Base-by-base conservation (phyloP, 129 eudicot species). In the Centella asiatica region DNA sequence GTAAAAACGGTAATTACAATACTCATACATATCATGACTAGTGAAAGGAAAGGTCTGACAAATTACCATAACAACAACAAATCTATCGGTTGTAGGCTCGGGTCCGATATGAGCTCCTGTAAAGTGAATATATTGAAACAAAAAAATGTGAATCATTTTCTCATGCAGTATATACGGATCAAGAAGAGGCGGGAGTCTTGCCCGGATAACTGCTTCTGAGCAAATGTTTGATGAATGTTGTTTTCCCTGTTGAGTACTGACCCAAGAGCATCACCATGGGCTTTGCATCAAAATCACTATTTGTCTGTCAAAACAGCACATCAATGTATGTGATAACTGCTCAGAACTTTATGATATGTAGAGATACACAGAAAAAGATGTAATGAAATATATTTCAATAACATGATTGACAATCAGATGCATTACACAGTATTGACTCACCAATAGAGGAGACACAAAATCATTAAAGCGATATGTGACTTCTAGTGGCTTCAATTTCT, bases 261-360 rank as follows among this genome's bases (percentile, higher is more conserved):
- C 98, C 98, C 88, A 92, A 67, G 66, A 92, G 95, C 98, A 92
- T 92, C 73, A 92, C 98, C 98, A 92, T 92, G 18, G 98, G 98
- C 59, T 92, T 92, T 2, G 98, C 98, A 55, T 92, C 98, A 82
- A 92, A 92, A 70, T 92, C 98, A 79, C 96, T 87, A 54, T 74
- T 92, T 34, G 95, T 76, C 98, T 92, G 11, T 72, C 74, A 71
- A 45, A 25, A 74, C 62, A 74, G 36, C 33, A 69, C 64, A 77
- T 34, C 55, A 57, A 32, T 44, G 68, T 12, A 7, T 47, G n/a
- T 34, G 71, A 33, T 32, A 42, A 18, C 7, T 60, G 27, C 25
- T 62, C 44, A 67, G 56, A 57, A 26, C 27, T 24, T 10, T 44
- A 44, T 60, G 50, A 64, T 61, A 50, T 9, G 23, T 25, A n/a